These are phyloP conservation scores for Lachancea lanzarotensis DNA, from an alignment of 805 yeast genomes.

Conservation along the genomic window DNA sequence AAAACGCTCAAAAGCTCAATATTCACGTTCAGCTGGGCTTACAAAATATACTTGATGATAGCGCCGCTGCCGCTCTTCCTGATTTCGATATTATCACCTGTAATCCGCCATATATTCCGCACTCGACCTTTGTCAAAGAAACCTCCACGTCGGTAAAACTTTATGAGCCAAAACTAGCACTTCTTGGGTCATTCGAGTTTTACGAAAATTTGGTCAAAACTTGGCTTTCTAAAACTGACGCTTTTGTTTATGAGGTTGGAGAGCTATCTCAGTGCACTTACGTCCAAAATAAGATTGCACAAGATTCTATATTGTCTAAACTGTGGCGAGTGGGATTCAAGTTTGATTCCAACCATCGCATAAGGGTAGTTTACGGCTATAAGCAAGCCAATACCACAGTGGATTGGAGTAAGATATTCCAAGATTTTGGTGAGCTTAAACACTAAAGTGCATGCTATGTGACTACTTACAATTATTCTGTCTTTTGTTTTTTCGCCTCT, in stretches of 20 bases:
- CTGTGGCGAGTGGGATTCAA: conserved; percentile 47
- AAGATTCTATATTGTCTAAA: conserved; percentile 11
- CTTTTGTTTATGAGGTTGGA: conserved; percentile 79
- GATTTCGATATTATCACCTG: conserved; percentile 54
- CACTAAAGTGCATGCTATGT: conserved; percentile 1
- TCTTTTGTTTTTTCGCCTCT: conserved; percentile 10
- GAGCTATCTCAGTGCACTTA: conserved; percentile 46
- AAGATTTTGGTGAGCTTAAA: conserved; percentile 10
- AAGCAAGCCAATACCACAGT: conserved; percentile 11
- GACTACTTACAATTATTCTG: conserved; percentile 1
- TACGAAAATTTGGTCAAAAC: conserved; percentile 48
- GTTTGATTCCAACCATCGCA: conserved; percentile 44
- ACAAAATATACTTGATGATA: not conserved
- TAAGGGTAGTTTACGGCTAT: conserved; percentile 66
- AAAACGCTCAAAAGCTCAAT: conserved; percentile 33
- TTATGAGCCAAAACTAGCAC: conserved; percentile 73
- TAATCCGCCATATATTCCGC: conserved; percentile 85
- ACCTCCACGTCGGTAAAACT: conserved; percentile 58
- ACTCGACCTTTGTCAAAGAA: conserved; percentile 28
- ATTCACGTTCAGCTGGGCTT: conserved; percentile 7
- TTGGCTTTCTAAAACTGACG: conserved; percentile 37
- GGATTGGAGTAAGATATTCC: conserved; percentile 8
- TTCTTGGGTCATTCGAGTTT: conserved; percentile 73
- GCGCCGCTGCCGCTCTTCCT: not conserved
- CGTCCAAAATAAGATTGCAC: conserved; percentile 27